Evolutionary conservation across 305 asterid genomes (phyloP).

Genomic region (Solanum hybrid): DNA sequence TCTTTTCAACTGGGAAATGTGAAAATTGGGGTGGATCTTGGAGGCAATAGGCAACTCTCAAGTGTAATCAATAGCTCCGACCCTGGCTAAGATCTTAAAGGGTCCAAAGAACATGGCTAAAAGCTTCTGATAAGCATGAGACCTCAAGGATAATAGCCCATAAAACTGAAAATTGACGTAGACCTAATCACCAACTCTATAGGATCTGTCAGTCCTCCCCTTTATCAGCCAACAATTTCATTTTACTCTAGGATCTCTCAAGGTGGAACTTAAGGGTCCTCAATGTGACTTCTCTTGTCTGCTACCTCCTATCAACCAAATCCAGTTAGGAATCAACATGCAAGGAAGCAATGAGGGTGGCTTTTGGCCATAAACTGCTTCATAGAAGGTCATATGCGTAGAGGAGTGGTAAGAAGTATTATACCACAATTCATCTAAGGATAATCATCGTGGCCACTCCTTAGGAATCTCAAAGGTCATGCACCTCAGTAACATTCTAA

Average conservation of each 20-base stretch:
- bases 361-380: not conserved
- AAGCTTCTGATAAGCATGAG: not conserved
- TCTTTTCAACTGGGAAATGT: not conserved
- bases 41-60: not conserved
- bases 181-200: not conserved
- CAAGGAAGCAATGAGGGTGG: not conserved
- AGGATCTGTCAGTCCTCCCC: not conserved
- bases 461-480: not conserved
- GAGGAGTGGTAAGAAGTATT: not conserved
- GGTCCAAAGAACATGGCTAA: not conserved
- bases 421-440: not conserved
- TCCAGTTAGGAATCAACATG: not conserved
- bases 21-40: not conserved
- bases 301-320: not conserved
- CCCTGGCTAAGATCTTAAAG: not conserved
- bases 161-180: too few relatives aligned
- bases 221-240: not conserved
- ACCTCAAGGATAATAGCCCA: not conserved
- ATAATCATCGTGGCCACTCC: not conserved
- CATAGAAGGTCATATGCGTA: not conserved
- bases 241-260: not conserved
- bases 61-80: not conserved
- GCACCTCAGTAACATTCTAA: not conserved
- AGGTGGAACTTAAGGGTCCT: not conserved
- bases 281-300: not conserved